phyloP scores from a whole-genome alignment of 75 land plant genomes.

The Picea sitchensis region DNA sequence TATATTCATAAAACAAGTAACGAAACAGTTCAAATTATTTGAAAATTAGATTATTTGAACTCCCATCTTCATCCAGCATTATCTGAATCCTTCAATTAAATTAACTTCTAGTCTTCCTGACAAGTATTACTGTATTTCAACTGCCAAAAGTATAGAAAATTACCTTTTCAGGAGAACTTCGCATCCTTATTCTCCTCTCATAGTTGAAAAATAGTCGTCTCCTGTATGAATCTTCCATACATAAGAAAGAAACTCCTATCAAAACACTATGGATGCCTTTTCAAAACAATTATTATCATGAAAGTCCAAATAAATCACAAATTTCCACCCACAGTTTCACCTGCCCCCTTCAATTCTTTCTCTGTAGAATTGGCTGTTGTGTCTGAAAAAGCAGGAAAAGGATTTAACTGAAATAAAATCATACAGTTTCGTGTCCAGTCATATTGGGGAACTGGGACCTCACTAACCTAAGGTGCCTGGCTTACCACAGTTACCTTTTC shows the following conservation, averaged over 20 bases:
- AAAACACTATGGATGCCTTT: not conserved
- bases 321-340: not conserved
- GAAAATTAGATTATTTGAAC: not conserved
- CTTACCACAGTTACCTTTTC: conserved; percentile 6
- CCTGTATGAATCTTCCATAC: conserved; percentile 68
- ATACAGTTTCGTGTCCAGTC: not conserved
- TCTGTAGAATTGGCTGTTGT: not conserved
- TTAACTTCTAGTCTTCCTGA: not conserved
- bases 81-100: not conserved
- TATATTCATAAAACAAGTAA: not conserved
- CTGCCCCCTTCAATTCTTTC: conserved; percentile 6
- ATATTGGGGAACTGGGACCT: conserved; percentile 1
- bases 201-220: conserved; percentile 86
- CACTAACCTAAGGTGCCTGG: conserved; percentile 4
- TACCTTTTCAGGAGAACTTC: conserved; percentile 97
- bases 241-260: conserved; percentile 6
- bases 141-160: not conserved
- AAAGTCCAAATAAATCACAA: not conserved
- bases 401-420: not conserved
- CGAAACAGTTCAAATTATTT: not conserved
- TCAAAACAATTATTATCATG: not conserved
- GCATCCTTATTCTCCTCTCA: conserved; percentile 76
- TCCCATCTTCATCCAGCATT: not conserved
- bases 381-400: conserved; percentile 6
- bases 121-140: not conserved